A percentile compares a stretch with the other conserved stretches of the same genome.
phyloP scores from a whole-genome alignment of 371 early-diverging fungal species.

The Mucor circinelloides region DNA sequence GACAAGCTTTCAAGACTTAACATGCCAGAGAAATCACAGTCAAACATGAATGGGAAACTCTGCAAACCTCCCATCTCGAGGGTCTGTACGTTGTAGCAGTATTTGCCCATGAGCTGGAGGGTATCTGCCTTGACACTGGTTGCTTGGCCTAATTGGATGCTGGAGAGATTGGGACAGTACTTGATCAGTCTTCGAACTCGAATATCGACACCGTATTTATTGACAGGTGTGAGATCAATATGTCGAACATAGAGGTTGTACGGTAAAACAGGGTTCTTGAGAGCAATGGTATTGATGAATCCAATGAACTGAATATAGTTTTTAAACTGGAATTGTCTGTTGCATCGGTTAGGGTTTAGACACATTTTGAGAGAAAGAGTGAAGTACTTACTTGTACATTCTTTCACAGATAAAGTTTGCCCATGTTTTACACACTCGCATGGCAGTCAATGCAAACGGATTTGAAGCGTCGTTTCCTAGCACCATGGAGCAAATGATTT shows the following conservation, averaged over 20 bases:
- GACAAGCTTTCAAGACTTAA: not conserved
- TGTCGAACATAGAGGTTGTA: conserved; percentile 12
- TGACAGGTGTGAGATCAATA: conserved; percentile 22
- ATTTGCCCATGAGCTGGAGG: conserved; percentile 11
- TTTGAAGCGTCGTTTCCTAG: conserved; percentile 14
- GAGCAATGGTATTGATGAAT: conserved; percentile 17
- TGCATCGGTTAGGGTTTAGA: not conserved
- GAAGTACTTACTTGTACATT: conserved; percentile 14
- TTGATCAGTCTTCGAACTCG: conserved; percentile 15
- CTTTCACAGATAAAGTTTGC: conserved; percentile 16
- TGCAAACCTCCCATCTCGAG: conserved; percentile 21
- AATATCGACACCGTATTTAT: conserved; percentile 22
- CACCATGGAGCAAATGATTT: conserved; percentile 16
- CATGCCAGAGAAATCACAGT: conserved; percentile 27
- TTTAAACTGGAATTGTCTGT: conserved; percentile 15
- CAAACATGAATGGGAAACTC: conserved; percentile 28
- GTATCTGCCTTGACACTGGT: conserved; percentile 25
- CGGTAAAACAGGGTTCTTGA: conserved; percentile 5
- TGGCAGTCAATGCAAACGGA: conserved; percentile 13
- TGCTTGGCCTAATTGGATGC: conserved; percentile 11
- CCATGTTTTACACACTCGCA: conserved; percentile 23
- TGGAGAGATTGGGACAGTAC: conserved; percentile 12
- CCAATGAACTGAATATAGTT: conserved; percentile 24
- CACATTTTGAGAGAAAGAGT: not conserved
- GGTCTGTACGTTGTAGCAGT: conserved; percentile 10